Base-by-base conservation (phyloP, 73 alveolate species). In the Tetrahymena malaccensis region DNA sequence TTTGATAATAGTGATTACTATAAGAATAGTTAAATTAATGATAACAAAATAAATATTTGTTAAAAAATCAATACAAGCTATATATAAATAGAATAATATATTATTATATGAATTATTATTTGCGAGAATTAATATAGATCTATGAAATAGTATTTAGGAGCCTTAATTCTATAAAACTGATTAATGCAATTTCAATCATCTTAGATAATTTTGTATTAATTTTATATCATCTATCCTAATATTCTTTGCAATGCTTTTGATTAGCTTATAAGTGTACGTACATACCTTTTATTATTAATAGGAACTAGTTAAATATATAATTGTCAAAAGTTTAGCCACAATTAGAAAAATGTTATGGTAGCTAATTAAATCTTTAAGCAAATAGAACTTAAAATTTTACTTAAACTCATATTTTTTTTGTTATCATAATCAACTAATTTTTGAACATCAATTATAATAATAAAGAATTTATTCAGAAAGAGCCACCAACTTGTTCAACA, bases 401-500 rank as follows among this genome's bases (percentile, higher is more conserved):
- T 50, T 50, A 50, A 50, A 5, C 27, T 19, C 27, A 50, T 50
- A 50, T 50, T 50, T 50, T n/a, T 70, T 27, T 70, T 70, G 89
- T 70, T 70, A 70, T 70, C 89, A 70, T 34, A 70, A 70, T 70
- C 89, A 70, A 70, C 89, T 70, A 27, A 22, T 7, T 70, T 12
- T 70, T 27, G 89, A 70, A 27, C 43, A 27, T 70, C 21, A 50
- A 50, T 50, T 50, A 19, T 50, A 50, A 50, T 19, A 50, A 27
- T 17, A 70, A n/a, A 70, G 40, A 70, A 27, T 70, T 70, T 31
- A 70, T 27, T 70, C 89, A 70, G 89, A 70, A 85, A 85, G 55
- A 94, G 33, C 96, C 96, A 27, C 85, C 93, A 85, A 94, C 89
- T 38, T 83, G 89, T 94, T 94, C 96, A 85, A 94, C 93, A 38